Evolutionary conservation across 129 eudicot genomes (phyloP), one percentile per base, ranked within the genome.

Genomic region (Mikania micrantha): DNA sequence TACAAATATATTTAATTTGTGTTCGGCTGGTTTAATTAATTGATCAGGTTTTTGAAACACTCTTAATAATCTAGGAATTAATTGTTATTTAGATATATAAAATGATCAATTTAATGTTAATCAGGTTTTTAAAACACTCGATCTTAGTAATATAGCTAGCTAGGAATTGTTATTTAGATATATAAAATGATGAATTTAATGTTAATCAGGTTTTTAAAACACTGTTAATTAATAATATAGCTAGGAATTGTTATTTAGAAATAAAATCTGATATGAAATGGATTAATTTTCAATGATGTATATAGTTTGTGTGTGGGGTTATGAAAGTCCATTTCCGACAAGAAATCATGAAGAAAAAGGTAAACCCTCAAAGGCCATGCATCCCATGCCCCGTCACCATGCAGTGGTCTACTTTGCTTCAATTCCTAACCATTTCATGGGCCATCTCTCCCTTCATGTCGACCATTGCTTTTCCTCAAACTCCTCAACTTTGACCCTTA

Each of bases 371-470:
- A 59, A 67, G 64, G 52, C 63, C 54, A 75, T 65, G 78, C 72
- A 74, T 41, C 10, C 67, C 79, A 74, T 50, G 80, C 69, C 69
- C 63, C 74, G 79, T 75, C 64, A 68, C 74, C 64, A 75, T 67
- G 64, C 68, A 27, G 22, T 52, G 78, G 71, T 27, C 78, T 52
- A 73, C 66, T 42, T 42, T 65, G 72, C 59, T 44, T n/a, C n/a
- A n/a, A n/a, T n/a, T 64, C 64, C 52, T 15, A 1, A 16, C 27
- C 19, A 29, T 25, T 20, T 31, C 41, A 21, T 44, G 64, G 39
- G 8, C 77, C 64, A 62, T 28, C 38, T 65, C 32, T 73, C 60
- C 27, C 27, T 41, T 32, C 63, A 36, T 75, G 80, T 68, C 75
- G 80, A 67, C 80, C 75, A 59, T 32, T 68, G 40, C 53, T 66